Conservation (phyloP, 306 rosid genomes). For the Prunus fruticosa region DNA sequence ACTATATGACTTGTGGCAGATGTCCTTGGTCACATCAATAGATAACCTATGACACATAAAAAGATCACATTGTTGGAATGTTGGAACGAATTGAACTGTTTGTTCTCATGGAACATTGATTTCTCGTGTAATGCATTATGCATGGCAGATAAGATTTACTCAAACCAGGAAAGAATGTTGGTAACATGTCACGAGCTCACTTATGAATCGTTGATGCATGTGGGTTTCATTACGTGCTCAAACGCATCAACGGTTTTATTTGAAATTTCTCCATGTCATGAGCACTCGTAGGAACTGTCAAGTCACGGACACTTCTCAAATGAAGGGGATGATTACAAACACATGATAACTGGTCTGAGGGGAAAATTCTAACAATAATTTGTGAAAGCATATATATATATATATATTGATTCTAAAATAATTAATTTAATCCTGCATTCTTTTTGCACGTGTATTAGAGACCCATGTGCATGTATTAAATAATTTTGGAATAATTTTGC, state of each 20-base stretch:
- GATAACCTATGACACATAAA: neutral
- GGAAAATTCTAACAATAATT: no score
- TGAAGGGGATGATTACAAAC: neutral
- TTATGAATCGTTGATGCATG: neutral
- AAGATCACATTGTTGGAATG: constrained; percentile 2
- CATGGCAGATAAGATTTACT: neutral
- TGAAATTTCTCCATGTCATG: neutral
- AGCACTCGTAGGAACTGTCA: neutral
- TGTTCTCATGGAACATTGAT: neutral
- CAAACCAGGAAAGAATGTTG: constrained; percentile 1
- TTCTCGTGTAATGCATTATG: neutral
- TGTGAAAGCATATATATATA: neutral
- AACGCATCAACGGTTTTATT: no score
- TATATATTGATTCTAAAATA: neutral
- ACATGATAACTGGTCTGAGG: neutral
- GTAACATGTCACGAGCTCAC: neutral
- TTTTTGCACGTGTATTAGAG: neutral
- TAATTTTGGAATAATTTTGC: neutral
- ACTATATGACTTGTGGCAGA: neutral
- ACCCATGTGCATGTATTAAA: neutral
- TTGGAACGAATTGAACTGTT: constrained; percentile 1
- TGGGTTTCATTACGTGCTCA: neutral
- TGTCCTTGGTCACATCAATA: neutral
- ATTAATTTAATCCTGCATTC: neutral
- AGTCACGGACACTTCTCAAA: neutral